Percentiles rank a stretch among this genome's conserved stretches.
Evolutionary conservation across 2,329 filamentous ascomycete species (phyloP).

Genomic region (Arthrobotrys sinensis): DNA sequence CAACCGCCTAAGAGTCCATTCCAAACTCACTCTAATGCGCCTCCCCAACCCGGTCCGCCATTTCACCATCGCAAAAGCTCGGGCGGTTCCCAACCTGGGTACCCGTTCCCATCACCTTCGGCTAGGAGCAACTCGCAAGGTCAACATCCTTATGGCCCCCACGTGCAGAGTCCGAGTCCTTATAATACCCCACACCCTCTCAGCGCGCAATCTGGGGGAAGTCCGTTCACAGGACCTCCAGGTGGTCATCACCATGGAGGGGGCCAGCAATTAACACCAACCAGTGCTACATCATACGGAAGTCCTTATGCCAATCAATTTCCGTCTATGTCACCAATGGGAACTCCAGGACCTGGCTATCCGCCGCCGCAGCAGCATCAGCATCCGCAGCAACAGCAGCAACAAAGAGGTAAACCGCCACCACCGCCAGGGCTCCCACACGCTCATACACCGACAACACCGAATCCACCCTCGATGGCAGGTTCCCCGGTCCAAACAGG

Average conservation of each 20-base stretch:
- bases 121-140: conserved; percentile 50
- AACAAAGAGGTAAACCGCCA: conserved; percentile 40
- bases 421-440: conserved; percentile 46
- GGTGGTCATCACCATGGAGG: conserved; percentile 28
- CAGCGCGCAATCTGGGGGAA: conserved; percentile 55
- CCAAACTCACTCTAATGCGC: conserved; percentile 54
- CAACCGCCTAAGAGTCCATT: conserved; percentile 62
- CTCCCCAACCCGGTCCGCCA: conserved; percentile 54
- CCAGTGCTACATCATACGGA: conserved; percentile 55
- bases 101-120: conserved; percentile 52
- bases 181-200: conserved; percentile 54
- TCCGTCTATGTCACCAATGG: conserved; percentile 51
- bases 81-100: conserved; percentile 56
- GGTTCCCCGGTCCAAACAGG: conserved; percentile 55
- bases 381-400: conserved; percentile 44
- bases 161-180: conserved; percentile 49
- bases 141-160: conserved; percentile 38
- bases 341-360: conserved; percentile 48
- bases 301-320: conserved; percentile 47
- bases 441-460: conserved; percentile 51
- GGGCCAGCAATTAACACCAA: conserved; percentile 50
- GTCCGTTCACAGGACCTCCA: conserved; percentile 48
- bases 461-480: conserved; percentile 34
- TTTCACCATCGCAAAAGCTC: conserved; percentile 57
- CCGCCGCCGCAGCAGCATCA: conserved; percentile 33